phyloP scores from a whole-genome alignment of 371 early-diverging fungal species.

The Enteropsectra breve region DNA sequence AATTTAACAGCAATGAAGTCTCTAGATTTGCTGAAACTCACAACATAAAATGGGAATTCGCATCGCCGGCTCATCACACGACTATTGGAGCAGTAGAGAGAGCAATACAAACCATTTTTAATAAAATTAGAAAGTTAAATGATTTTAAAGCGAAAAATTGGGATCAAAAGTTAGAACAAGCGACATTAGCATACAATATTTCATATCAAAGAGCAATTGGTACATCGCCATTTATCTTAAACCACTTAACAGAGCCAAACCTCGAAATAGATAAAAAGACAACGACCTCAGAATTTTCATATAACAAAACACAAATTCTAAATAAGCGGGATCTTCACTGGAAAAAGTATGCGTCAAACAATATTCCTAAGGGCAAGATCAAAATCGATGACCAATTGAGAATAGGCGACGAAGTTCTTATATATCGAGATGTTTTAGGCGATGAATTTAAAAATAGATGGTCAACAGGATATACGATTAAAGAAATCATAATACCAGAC shows the following conservation, averaged over 20 bases:
- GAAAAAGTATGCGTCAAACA: not conserved
- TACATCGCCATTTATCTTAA: constrained; percentile 19
- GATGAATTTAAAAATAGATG: not conserved
- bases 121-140: not conserved
- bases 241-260: not conserved
- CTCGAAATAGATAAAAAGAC: not conserved
- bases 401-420: not conserved
- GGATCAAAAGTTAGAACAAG: constrained; percentile 2
- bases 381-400: not conserved
- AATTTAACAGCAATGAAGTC: not conserved
- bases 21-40: not conserved
- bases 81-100: not conserved
- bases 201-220: constrained; percentile 24
- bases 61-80: not conserved
- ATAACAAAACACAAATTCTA: not conserved
- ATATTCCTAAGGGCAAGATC: constrained; percentile 1
- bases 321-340: not conserved
- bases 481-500: not conserved
- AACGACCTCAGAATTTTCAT: not conserved
- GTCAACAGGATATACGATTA: not conserved
- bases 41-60: not conserved
- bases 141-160: not conserved
- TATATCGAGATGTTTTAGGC: not conserved
- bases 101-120: not conserved
- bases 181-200: constrained; percentile 12